Evolutionary conservation across 805 yeast genomes (phyloP).

Genomic region (Candida tallmaniae): DNA sequence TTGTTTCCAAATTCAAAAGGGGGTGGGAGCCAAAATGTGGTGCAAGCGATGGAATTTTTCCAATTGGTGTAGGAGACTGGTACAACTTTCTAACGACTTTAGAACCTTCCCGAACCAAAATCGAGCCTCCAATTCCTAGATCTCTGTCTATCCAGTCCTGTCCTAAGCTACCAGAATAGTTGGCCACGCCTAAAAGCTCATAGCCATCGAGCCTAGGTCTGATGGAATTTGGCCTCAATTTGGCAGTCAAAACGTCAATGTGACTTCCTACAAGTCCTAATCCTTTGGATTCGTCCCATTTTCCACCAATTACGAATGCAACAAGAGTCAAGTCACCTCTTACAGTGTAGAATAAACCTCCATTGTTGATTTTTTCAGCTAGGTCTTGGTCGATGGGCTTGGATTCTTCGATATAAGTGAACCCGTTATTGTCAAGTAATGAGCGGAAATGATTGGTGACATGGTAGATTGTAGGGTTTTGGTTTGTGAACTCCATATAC

Average conservation of each 20-base stretch:
- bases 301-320: constrained; percentile 65
- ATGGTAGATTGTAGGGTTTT: constrained; percentile 72
- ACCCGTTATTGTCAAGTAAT: constrained; percentile 55
- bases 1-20: constrained; percentile 71
- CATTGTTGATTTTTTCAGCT: constrained; percentile 8
- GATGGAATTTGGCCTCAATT: constrained; percentile 67
- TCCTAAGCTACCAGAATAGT: constrained; percentile 69
- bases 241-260: constrained; percentile 65
- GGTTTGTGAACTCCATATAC: constrained; percentile 67
- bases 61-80: constrained; percentile 64
- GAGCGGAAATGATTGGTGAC: constrained; percentile 52
- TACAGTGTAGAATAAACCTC: constrained; percentile 61
- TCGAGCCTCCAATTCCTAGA: constrained; percentile 77
- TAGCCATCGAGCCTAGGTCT: constrained; percentile 65
- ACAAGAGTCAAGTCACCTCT: constrained; percentile 66
- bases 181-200: constrained; percentile 77
- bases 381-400: constrained; percentile 18
- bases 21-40: constrained; percentile 79
- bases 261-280: constrained; percentile 73
- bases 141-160: constrained; percentile 81
- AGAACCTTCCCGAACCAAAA: constrained; percentile 44
- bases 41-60: constrained; percentile 79
- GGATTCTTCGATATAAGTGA: constrained; percentile 61
- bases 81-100: constrained; percentile 42
- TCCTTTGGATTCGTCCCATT: constrained; percentile 62